These are phyloP conservation scores for Triticum aestivum DNA, from an alignment of 176 grass and related monocot genomes.

Conservation along the genomic window DNA sequence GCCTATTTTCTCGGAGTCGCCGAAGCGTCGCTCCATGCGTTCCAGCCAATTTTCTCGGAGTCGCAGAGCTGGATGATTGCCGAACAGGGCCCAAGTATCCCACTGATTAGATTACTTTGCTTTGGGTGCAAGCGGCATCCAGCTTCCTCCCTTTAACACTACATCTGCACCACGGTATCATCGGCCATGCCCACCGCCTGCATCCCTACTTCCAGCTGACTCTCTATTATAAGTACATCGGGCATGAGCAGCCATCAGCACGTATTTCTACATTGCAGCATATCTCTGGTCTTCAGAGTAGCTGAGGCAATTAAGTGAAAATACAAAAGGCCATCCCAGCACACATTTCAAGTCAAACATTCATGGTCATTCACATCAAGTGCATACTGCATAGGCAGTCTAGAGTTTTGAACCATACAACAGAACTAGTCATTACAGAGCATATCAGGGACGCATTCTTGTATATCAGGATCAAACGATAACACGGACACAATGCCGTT, in stretches of 20 bases:
- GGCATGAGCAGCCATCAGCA: neutral
- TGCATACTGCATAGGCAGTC: neutral
- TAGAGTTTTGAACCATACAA: neutral
- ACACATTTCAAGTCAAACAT: slow-evolving; percentile 19
- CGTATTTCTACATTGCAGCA: neutral
- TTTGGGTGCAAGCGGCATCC: too few species aligned
- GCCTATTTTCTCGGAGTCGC: too few species aligned
- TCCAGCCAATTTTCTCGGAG: too few species aligned
- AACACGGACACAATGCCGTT: neutral
- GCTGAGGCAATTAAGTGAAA: neutral
- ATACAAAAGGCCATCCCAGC: neutral
- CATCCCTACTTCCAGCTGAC: neutral
- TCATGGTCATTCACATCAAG: neutral
- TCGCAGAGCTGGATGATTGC: too few species aligned
- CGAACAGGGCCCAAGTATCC: too few species aligned
- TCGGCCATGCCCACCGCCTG: too few species aligned
- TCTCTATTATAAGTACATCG: neutral
- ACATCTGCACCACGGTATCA: too few species aligned
- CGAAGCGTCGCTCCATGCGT: too few species aligned
- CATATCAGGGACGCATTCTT: neutral
- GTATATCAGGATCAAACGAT: neutral
- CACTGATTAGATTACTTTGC: neutral
- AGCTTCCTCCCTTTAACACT: too few species aligned
- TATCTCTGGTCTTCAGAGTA: neutral
- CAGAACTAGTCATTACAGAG: slow-evolving; percentile 7